Evolutionary conservation across 2,329 filamentous ascomycete species (phyloP).

Genomic region (Calcarisporium arbuscula): DNA sequence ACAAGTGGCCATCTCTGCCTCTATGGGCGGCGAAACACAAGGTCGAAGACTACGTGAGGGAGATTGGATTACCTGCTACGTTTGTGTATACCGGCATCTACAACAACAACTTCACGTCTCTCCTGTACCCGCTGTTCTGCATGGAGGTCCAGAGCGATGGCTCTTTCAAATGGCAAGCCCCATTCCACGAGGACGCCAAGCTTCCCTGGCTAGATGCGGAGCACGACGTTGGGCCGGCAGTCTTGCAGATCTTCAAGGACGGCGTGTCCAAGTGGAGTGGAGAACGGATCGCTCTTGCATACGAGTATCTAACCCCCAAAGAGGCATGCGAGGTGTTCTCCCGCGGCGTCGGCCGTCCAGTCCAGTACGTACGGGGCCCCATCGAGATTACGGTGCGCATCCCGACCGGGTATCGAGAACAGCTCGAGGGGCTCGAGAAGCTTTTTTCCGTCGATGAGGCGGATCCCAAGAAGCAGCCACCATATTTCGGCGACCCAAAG

Average conservation of each 20-base stretch:
- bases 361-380: constrained; percentile 69
- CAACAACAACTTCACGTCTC: constrained; percentile 97
- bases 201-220: constrained; percentile 95
- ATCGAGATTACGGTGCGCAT: constrained; percentile 84
- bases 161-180: constrained; percentile 87
- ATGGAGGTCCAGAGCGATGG: constrained; percentile 84
- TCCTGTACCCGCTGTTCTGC: constrained; percentile 89
- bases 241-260: constrained; percentile 93
- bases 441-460: constrained; percentile 47
- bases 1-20: constrained; percentile 73
- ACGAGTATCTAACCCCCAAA: constrained; percentile 76
- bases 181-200: constrained; percentile 83
- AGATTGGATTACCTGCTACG: constrained; percentile 76
- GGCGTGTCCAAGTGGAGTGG: constrained; percentile 79
- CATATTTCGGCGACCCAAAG: constrained; percentile 53
- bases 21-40: constrained; percentile 91
- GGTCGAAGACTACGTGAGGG: constrained; percentile 83
- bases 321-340: constrained; percentile 80
- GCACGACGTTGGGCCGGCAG: constrained; percentile 87
- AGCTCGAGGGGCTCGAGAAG: constrained; percentile 65
- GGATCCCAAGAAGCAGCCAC: constrained; percentile 51
- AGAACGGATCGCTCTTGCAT: constrained; percentile 75
- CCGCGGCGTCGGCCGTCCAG: constrained; percentile 68
- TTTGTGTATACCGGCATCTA: constrained; percentile 97
- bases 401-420: constrained; percentile 80